Evolutionary conservation across 176 grass and related monocot species (phyloP).

Genomic region (Oryza brachyantha): DNA sequence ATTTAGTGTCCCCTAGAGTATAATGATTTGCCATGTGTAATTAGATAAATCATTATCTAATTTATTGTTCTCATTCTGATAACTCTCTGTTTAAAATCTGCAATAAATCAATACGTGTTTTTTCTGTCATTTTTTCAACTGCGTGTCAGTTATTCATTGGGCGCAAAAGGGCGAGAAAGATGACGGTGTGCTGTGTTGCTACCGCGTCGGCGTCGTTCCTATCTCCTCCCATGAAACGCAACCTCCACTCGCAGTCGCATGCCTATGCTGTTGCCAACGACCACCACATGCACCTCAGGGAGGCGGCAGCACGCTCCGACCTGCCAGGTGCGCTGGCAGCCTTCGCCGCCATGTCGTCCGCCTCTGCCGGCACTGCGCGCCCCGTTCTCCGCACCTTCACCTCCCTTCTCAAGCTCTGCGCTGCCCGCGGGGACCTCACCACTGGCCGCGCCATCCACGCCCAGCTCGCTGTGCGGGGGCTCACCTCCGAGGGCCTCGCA

Average conservation of each 20-base stretch:
- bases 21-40: too few species aligned
- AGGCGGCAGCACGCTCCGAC: conserved; percentile 16
- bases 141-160: too few species aligned
- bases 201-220: too few species aligned
- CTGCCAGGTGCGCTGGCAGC: conserved; percentile 17
- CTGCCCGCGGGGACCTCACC: conserved; percentile 11
- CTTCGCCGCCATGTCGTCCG: conserved; percentile 34
- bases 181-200: conserved; percentile 27
- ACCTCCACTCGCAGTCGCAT: not conserved
- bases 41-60: too few species aligned
- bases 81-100: too few species aligned
- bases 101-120: too few species aligned
- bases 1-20: too few species aligned
- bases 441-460: conserved; percentile 24
- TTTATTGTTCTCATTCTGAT: too few species aligned
- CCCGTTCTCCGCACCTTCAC: too few species aligned
- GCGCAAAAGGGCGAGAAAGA: too few species aligned
- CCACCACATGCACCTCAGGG: conserved; percentile 24
- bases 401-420: conserved; percentile 44
- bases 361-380: too few species aligned
- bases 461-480: conserved; percentile 14
- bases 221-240: not conserved
- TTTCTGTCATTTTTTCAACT: too few species aligned
- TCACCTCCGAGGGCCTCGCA: not conserved
- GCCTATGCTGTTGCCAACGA: not conserved